Percentiles rank a stretch among this genome's conserved stretches.
These are phyloP conservation scores for Phoma sp. DNA, from an alignment of 2,329 filamentous ascomycete species.

Conservation along the genomic window DNA sequence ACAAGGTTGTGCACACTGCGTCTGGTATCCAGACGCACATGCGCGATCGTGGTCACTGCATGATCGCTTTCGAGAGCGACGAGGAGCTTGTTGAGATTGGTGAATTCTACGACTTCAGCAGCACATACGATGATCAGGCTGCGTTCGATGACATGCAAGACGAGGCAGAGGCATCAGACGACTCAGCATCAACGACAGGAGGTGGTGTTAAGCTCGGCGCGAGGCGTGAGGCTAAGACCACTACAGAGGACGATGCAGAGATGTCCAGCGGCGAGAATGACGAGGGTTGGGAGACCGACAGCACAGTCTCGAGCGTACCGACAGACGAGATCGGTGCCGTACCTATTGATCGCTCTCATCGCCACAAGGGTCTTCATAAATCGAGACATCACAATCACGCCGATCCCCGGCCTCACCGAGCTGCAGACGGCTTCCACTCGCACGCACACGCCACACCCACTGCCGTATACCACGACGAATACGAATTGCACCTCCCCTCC, in stretches of 20 bases:
- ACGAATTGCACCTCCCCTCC: constrained; percentile 89
- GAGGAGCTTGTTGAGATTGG: constrained; percentile 93
- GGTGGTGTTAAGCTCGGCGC: constrained; percentile 73
- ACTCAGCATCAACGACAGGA: constrained; percentile 53
- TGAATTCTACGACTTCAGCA: constrained; percentile 95
- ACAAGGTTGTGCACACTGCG: constrained; percentile 78
- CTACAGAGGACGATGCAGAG: constrained; percentile 42
- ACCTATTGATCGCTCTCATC: constrained; percentile 74
- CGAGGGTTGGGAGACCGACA: constrained; percentile 96
- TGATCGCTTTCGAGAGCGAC: constrained; percentile 88
- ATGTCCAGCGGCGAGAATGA: constrained; percentile 63
- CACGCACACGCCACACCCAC: constrained; percentile 75
- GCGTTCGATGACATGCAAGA: constrained; percentile 59
- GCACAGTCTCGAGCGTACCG: constrained; percentile 81
- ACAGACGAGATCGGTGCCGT: constrained; percentile 83
- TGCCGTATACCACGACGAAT: constrained; percentile 88
- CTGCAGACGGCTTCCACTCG: constrained; percentile 79
- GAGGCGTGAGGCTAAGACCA: constrained; percentile 58
- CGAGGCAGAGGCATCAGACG: constrained; percentile 55
- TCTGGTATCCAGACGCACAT: constrained; percentile 93
- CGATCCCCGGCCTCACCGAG: constrained; percentile 74
- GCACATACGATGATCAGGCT: constrained; percentile 87
- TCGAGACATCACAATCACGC: constrained; percentile 77
- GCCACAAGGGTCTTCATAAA: constrained; percentile 73
- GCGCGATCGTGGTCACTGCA: constrained; percentile 95